phyloP scores from a whole-genome alignment of 2,329 filamentous ascomycete species.

The Exutisphaerella laricina region DNA sequence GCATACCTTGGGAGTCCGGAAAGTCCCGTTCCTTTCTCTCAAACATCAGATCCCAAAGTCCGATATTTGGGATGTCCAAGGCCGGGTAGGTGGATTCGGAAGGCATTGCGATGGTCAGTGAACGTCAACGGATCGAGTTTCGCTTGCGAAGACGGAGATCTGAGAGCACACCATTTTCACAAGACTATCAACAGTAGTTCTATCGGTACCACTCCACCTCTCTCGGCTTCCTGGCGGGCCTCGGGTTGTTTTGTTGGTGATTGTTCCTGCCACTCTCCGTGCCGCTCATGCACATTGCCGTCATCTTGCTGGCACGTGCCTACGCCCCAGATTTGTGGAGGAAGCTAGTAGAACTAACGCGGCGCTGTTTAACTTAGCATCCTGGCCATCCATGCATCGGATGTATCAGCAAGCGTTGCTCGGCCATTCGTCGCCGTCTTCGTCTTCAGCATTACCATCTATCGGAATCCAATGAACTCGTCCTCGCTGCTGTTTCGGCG shows the following conservation, averaged over 20 bases:
- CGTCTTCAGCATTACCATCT: conserved; percentile 6
- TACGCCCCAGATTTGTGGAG: not conserved
- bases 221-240: too few species aligned
- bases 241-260: too few species aligned
- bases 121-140: not conserved
- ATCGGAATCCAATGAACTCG: conserved; percentile 18
- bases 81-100: conserved; percentile 45
- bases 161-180: not conserved
- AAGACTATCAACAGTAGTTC: too few species aligned
- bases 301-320: too few species aligned
- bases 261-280: too few species aligned
- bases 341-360: not conserved
- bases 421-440: not conserved
- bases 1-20: conserved; percentile 65
- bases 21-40: conserved; percentile 60
- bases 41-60: conserved; percentile 75
- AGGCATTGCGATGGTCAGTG: conserved; percentile 13
- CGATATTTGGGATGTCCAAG: conserved; percentile 65
- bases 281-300: too few species aligned
- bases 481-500: conserved; percentile 23
- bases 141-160: too few species aligned
- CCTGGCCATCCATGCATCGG: not conserved
- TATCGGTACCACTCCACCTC: too few species aligned
- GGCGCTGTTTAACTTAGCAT: too few species aligned
- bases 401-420: not conserved